A percentile compares a stretch with the other conserved stretches of the same genome.
These are phyloP conservation scores for Paraconiothyrium sp. DNA, from an alignment of 2,329 filamentous ascomycete species.

Conservation along the genomic window DNA sequence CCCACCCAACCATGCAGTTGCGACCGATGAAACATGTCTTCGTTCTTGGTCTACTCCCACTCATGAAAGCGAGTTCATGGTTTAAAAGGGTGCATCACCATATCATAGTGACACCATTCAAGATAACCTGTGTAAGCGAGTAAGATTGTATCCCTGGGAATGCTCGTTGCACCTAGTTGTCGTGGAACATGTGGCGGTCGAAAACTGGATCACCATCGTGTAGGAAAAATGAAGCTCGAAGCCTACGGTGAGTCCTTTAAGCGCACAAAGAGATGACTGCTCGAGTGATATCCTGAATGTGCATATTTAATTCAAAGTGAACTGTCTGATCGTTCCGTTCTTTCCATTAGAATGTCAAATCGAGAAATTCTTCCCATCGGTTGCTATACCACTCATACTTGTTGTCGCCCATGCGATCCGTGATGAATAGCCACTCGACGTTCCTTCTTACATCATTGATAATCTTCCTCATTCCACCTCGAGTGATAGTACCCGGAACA, in stretches of 20 bases:
- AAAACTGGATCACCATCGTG: background rate
- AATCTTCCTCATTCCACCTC: constrained; percentile 29
- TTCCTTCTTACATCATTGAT: constrained; percentile 31
- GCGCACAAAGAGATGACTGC: background rate
- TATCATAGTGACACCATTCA: background rate
- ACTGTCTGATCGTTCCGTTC: background rate
- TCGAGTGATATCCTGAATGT: no score
- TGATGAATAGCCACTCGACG: constrained; percentile 36
- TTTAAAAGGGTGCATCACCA: constrained; percentile 8
- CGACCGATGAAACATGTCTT: no score
- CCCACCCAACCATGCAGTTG: no score
- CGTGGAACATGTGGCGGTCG: background rate
- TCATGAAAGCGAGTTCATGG: constrained; percentile 1
- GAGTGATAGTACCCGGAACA: constrained; percentile 23
- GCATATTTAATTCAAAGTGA: no score
- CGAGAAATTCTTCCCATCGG: constrained; percentile 33
- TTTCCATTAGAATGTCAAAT: constrained; percentile 24
- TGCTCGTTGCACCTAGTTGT: constrained; percentile 2
- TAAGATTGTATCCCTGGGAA: constrained; percentile 17
- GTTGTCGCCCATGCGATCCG: constrained; percentile 27
- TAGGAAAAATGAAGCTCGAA: background rate
- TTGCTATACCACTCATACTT: constrained; percentile 30
- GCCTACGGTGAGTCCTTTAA: background rate
- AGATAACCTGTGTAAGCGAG: background rate
- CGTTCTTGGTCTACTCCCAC: no score